Base-by-base conservation (phyloP, 208 protist genomes). In the Jaenimonas drosophilae region DNA sequence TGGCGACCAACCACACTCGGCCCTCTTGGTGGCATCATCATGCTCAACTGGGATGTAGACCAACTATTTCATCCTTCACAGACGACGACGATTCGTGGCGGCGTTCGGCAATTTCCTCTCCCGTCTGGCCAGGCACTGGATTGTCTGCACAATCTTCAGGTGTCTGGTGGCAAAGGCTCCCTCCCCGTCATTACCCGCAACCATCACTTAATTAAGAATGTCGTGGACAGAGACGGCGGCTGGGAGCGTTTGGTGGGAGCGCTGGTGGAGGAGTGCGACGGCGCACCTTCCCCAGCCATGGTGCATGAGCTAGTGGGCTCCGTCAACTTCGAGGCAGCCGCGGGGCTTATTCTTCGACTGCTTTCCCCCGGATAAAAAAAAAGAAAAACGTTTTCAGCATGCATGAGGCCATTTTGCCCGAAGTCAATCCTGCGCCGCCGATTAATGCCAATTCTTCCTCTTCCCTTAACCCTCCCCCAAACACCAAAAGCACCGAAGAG, bases 21-120 rank as follows among this genome's bases (percentile, higher is more conserved):
- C 20, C 34, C 30, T 1, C 33, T 88, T 30, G 51, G 59, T 9
- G 78, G 70, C 12, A 60, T 83, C 17, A 55, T 88, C 33, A 40
- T 82, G 30, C 55, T 88, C 21, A 66, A 88, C 59, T 88, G 73
- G 71, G 38, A 75, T 50, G 9, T 59, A 1, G 48, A 65, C 25
- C 57, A 60, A 28, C 52, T 71, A 4, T 39, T 40, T 23, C 36
- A 16, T 28, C n/a, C n/a, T n/a, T n/a, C n/a, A n/a, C n/a, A n/a
- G n/a, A n/a, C n/a, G n/a, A n/a, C n/a, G n/a, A n/a, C n/a, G n/a
- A n/a, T n/a, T n/a, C n/a, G n/a, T n/a, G n/a, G 29, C 44, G 42
- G 1, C 27, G 38, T 21, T 27, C 49, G 19, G 2, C 29, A 17
- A 17, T 36, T n/a, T 38, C 23, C 3, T 24, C 48, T 11, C 20